Evolutionary conservation across 768 basidiomycete genomes (phyloP).

Genomic region (Mycena floridula): DNA sequence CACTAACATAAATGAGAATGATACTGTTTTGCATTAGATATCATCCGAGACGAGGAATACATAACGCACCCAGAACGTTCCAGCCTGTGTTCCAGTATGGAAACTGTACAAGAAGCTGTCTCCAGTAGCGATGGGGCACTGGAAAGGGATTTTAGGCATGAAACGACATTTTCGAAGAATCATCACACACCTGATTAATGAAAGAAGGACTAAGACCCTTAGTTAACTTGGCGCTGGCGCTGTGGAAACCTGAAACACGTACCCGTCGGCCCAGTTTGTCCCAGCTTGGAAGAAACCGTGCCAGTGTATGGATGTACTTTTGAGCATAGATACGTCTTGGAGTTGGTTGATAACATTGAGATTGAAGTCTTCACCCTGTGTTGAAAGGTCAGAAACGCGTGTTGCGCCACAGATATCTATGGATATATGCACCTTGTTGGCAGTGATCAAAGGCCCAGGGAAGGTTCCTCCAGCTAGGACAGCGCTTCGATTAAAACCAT

Average conservation of each 20-base stretch:
- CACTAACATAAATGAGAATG: conserved; percentile 16
- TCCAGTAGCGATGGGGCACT: conserved; percentile 27
- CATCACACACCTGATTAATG: no score
- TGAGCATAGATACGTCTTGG: conserved; percentile 27
- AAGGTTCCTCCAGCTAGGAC: conserved; percentile 21
- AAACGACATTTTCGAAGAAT: conserved; percentile 1
- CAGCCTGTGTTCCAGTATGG: conserved; percentile 22
- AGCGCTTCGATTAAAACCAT: conserved; percentile 22
- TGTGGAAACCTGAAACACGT: conserved; percentile 4
- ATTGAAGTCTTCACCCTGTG: conserved; percentile 30
- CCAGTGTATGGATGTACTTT: conserved; percentile 28
- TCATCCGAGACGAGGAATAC: no score
- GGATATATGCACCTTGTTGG: conserved; percentile 3
- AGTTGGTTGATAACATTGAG: conserved; percentile 34
- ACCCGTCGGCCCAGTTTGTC: conserved; percentile 11
- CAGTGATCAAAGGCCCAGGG: conserved; percentile 36
- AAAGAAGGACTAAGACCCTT: not conserved
- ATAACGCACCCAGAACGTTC: conserved; percentile 34
- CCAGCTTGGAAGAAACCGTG: conserved; percentile 6
- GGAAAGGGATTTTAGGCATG: conserved; percentile 24
- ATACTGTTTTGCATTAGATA: no score
- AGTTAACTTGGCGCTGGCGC: not conserved
- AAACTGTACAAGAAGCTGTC: conserved; percentile 24
- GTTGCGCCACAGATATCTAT: not conserved
- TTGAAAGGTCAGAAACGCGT: conserved; percentile 9